Conservation (phyloP, 2,329 filamentous ascomycete genomes). For the Ophiostoma australiae region DNA sequence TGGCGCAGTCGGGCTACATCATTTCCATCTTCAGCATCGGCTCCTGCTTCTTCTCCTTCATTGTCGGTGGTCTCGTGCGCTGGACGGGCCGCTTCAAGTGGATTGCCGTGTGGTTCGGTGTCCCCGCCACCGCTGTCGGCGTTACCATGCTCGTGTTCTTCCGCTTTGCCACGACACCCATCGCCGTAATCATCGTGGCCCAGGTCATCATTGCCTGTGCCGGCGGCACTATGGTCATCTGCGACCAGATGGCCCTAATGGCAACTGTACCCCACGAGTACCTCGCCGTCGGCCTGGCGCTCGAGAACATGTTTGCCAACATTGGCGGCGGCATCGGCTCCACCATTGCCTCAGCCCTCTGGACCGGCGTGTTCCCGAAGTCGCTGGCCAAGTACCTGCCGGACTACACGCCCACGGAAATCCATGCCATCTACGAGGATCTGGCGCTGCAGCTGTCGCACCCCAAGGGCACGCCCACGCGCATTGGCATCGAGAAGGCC, state of each 20-base stretch:
- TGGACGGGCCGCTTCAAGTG: conserved; percentile 37
- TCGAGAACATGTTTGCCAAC: conserved; percentile 43
- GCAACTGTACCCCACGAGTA: conserved; percentile 50
- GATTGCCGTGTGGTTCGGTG: conserved; percentile 39
- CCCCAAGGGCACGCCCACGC: conserved; percentile 43
- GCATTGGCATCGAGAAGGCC: conserved; percentile 52
- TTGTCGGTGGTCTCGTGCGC: conserved; percentile 38
- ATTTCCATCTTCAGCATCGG: conserved; percentile 24
- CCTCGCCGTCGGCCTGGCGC: conserved; percentile 19
- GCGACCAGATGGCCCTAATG: conserved; percentile 55
- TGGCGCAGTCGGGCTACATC: conserved; percentile 27
- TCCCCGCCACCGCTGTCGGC: conserved; percentile 51
- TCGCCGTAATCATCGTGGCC: conserved; percentile 51
- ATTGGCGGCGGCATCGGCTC: conserved; percentile 55
- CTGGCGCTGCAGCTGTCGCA: conserved; percentile 50
- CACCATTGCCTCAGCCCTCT: conserved; percentile 58
- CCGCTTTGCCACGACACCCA: conserved; percentile 44
- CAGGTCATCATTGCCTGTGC: conserved; percentile 51
- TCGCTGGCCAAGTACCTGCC: conserved; percentile 49
- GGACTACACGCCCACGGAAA: conserved; percentile 35
- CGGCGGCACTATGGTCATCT: conserved; percentile 54
- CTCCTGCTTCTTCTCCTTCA: conserved; percentile 40
- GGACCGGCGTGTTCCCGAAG: conserved; percentile 52
- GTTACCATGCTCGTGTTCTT: conserved; percentile 53
- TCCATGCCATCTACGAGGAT: conserved; percentile 48